Evolutionary conservation across 2,329 filamentous ascomycete species (phyloP), one percentile per base, ranked within the genome.

Genomic region (Fusarium dlaminii): DNA sequence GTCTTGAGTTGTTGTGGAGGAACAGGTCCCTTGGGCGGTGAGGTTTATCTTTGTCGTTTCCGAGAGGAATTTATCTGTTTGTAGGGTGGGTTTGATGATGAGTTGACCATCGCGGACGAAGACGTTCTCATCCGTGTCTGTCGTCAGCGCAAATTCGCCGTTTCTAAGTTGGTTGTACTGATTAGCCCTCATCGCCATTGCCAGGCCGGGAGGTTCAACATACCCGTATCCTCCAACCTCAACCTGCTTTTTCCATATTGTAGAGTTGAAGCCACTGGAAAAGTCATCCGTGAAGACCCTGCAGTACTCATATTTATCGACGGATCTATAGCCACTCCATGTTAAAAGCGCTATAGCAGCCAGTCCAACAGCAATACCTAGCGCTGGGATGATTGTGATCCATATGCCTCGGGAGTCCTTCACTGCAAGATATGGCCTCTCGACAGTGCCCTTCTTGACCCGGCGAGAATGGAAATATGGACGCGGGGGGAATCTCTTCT

Each of bases 191-290:
- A 9, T 49, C 17, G 14, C 3, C 17, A 14, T 15, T 20, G 12
- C 3, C 0, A 36, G 12, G 4, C n/a, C 6, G 12, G 22, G 27
- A 22, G 20, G 3, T 14, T 30, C 20, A 10, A 29, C 51, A 0
- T 55, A 55, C 51, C 51, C 51, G 15, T 55, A 55, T 18, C 51
- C 51, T 55, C 51, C 51, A 15, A 55, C 51, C 34, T 55, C 51
- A 8, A 55, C 51, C 20, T 55, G 51, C 5, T 55, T 55, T 1
- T n/a, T 40, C 51, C 51, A 55, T 40, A 40, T 40, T 0, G 51
- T 55, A 7, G 51, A 55, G 20, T 55, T 40, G 34, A 55, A 55
- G 20, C 51, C 51, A n/a, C n/a, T 40, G 0, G 51, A 39, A n/a
- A 55, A 55, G 24, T 55, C 51, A 30, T 55, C 51, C 2, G 11